A percentile compares a stretch with the other conserved stretches of the same genome.
phyloP scores from a whole-genome alignment of 2,329 filamentous ascomycete species.

The Magnaporthiopsis rhizophila region DNA sequence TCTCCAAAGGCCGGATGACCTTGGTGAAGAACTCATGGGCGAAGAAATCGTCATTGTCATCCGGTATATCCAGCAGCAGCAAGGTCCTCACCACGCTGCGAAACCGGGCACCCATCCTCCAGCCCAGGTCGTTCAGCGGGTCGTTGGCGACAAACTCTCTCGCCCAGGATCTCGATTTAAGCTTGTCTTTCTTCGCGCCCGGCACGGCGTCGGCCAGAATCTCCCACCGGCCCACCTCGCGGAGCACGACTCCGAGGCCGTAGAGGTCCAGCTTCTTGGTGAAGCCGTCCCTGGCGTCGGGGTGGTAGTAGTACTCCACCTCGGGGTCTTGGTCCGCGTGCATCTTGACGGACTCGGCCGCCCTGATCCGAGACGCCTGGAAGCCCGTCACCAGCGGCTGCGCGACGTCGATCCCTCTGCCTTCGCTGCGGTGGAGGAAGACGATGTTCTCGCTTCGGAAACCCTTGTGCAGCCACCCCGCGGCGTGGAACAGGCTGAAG shows the following conservation, averaged over 20 bases:
- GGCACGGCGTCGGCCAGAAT: not conserved
- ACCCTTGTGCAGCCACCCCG: not conserved
- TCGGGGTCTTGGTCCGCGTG: not conserved
- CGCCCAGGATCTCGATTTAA: not conserved
- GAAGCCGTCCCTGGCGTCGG: not conserved
- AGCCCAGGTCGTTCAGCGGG: not conserved
- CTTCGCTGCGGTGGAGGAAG: not conserved
- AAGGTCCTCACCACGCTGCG: not conserved
- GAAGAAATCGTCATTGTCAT: not conserved
- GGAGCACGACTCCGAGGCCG: not conserved
- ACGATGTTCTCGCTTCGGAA: not conserved
- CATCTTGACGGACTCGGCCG: not conserved
- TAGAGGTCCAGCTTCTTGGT: not conserved
- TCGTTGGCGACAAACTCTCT: not conserved
- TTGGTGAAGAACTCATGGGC: not conserved
- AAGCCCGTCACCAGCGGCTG: not conserved
- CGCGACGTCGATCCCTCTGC: not conserved
- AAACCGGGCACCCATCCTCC: not conserved
- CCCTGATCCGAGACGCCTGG: not conserved
- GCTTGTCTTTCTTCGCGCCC: not conserved
- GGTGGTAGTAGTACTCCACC: not conserved
- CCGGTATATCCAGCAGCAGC: not conserved
- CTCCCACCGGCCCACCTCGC: not conserved
- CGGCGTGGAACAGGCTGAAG: not conserved
- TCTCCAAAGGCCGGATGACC: not conserved